Percentiles rank a stretch among this genome's conserved stretches.
Evolutionary conservation across 176 grass and related monocot genomes (phyloP).

Genomic region (Rhipidocladum racemiflorum): DNA sequence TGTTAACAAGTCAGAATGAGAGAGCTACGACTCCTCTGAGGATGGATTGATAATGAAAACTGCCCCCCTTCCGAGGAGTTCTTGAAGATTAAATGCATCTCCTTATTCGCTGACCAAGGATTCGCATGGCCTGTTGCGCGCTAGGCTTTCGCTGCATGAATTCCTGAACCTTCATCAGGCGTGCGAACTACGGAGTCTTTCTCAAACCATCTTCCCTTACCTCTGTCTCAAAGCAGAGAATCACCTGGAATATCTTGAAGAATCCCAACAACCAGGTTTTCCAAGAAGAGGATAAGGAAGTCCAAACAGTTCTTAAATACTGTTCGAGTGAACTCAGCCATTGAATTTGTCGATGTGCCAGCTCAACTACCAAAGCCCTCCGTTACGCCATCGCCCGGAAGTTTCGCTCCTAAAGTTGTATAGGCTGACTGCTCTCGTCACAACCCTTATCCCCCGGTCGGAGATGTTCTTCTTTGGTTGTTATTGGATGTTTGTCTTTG

Average conservation of each 20-base stretch:
- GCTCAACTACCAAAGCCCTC: not conserved
- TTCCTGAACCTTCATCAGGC: constrained; percentile 5
- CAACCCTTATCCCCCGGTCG: no score
- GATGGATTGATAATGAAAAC: constrained; percentile 14
- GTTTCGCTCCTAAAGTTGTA: no score
- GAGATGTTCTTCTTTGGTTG: no score
- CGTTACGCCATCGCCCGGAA: no score
- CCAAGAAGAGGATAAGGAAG: not conserved
- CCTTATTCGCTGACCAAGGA: not conserved
- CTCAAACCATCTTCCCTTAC: not conserved
- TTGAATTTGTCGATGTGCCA: not conserved
- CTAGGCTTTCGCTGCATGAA: not conserved
- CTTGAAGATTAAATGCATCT: not conserved
- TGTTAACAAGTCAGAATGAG: no score
- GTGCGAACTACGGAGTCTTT: not conserved
- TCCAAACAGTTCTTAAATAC: not conserved
- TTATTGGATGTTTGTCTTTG: no score
- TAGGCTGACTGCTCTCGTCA: no score
- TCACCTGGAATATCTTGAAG: not conserved
- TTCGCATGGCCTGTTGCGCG: not conserved
- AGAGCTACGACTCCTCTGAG: not conserved
- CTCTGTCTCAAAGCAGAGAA: not conserved
- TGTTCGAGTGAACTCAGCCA: not conserved
- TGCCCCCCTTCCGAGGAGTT: not conserved
- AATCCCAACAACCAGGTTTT: not conserved